Base-by-base conservation (phyloP, 495 filamentous ascomycete genomes). In the Penicillium ochrochloron region DNA sequence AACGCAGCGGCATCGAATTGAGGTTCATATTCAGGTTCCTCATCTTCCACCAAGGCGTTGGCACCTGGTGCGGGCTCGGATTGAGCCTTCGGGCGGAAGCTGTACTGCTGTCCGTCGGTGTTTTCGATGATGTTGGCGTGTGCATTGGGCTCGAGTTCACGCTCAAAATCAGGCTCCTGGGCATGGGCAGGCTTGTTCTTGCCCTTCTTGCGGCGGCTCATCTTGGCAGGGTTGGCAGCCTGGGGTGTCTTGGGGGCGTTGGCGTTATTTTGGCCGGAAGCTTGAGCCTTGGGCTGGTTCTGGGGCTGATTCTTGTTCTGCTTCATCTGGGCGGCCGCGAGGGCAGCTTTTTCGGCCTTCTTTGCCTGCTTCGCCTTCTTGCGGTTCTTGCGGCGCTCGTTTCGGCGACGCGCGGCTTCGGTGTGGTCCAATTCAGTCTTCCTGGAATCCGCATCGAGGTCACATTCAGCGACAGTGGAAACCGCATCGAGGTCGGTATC, bases 311-410 rank as follows among this genome's bases (percentile, higher is more conserved):
- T 0, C 5, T 31, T 10, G 17, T 5, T 10, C 53, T 37, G 29
- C 2, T 2, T 23, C 31, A 21, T 17, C n/a, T 56, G 27, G 31
- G 19, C 34, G 29, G 42, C 25, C 14, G 27, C 34, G 1, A 44
- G 21, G 11, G 60, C 60, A 25, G 59, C 57, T 56, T 55, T 17
- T 9, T 33, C 51, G 14, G 56, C 44, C 61, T 70, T 72, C 57
- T 58, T 68, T 53, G 72, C 67, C 53, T 59, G 60, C 58, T 72
- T 68, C 58, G 72, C 67, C 53, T 59, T 61, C 58, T 72, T 73
- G 53, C 66, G 66, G 0, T 56, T 31, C 33, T 69, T 73, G 37
- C 57, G 66, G 34, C 63, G 65, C 48, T 59, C 68, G 58, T 25
- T 65, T 41, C 34, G 64, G 29, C 55, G 31, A 10, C 35, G 65